Conservation (phyloP, 2,329 filamentous ascomycete species). For the Colletotrichum tofieldiae region DNA sequence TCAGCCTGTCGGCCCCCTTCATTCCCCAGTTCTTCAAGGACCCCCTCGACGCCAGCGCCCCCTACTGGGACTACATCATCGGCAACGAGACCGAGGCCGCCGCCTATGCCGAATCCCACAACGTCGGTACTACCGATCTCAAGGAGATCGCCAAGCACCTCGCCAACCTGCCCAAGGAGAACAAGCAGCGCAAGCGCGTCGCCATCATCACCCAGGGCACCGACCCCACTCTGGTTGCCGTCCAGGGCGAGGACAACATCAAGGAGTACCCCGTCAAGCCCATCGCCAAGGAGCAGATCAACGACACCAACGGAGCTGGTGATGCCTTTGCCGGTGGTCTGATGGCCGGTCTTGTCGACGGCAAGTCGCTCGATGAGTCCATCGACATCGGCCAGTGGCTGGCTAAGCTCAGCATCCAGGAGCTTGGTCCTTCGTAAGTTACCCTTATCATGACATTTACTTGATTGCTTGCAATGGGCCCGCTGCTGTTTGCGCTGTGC, state of each 20-base stretch:
- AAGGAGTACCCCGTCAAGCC: constrained; percentile 86
- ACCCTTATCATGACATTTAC: constrained; percentile 6
- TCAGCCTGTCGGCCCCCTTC: constrained; percentile 96
- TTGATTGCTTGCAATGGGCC: neutral
- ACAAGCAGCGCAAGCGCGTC: constrained; percentile 84
- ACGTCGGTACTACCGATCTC: constrained; percentile 82
- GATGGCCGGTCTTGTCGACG: constrained; percentile 88
- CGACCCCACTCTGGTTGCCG: constrained; percentile 87
- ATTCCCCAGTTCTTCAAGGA: constrained; percentile 99
- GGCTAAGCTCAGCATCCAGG: constrained; percentile 92
- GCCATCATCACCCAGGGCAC: constrained; percentile 97
- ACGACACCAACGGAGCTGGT: constrained; percentile 96
- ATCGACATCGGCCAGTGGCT: constrained; percentile 98
- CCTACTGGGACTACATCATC: constrained; percentile 96
- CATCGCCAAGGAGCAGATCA: constrained; percentile 84
- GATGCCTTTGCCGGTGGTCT: constrained; percentile 98
- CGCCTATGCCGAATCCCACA: constrained; percentile 88
- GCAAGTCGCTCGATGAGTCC: constrained; percentile 82
- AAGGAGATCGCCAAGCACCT: constrained; percentile 88
- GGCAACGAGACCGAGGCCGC: constrained; percentile 97
- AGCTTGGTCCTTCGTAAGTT: constrained; percentile 95
- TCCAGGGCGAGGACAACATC: constrained; percentile 79
- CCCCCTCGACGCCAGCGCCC: constrained; percentile 85
- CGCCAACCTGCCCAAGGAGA: constrained; percentile 93
- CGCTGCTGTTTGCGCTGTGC: neutral